phyloP scores from a whole-genome alignment of 306 rosid genomes.

The Carpinus viminea region DNA sequence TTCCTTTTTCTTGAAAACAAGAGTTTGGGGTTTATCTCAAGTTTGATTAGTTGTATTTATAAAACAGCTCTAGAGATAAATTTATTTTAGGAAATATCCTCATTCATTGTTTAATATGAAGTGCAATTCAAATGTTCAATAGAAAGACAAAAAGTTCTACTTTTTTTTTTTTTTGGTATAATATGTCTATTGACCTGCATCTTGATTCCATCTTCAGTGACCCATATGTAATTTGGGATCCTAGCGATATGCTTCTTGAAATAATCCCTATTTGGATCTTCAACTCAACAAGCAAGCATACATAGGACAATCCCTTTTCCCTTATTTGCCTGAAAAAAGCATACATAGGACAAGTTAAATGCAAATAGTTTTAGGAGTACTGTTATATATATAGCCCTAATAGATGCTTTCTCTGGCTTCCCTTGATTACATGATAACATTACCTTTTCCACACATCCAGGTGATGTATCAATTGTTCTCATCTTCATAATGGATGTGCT shows the following conservation, averaged over 20 bases:
- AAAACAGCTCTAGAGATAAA: neutral
- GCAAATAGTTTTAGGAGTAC: neutral
- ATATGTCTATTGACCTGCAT: constrained; percentile 48
- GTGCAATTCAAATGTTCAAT: neutral
- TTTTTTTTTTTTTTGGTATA: neutral
- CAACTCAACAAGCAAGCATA: constrained; percentile 81
- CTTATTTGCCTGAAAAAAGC: no score
- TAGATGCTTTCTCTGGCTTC: neutral
- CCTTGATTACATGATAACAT: neutral
- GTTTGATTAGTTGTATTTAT: neutral
- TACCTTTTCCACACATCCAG: constrained; percentile 68
- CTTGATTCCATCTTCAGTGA: constrained; percentile 78
- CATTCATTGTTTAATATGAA: neutral
- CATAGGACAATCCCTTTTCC: no score
- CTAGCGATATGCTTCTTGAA: constrained; percentile 73
- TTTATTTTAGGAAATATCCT: neutral
- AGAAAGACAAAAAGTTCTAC: neutral
- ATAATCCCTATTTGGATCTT: constrained; percentile 71
- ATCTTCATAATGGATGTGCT: constrained; percentile 79
- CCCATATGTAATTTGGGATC: constrained; percentile 66
- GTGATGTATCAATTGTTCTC: constrained; percentile 68
- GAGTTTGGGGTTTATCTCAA: neutral
- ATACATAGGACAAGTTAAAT: no score
- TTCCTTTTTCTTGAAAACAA: neutral
- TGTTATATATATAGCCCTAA: neutral